These are phyloP conservation scores for Talaromyces trachyspermus DNA, from an alignment of 495 filamentous ascomycete species.

Conservation along the genomic window DNA sequence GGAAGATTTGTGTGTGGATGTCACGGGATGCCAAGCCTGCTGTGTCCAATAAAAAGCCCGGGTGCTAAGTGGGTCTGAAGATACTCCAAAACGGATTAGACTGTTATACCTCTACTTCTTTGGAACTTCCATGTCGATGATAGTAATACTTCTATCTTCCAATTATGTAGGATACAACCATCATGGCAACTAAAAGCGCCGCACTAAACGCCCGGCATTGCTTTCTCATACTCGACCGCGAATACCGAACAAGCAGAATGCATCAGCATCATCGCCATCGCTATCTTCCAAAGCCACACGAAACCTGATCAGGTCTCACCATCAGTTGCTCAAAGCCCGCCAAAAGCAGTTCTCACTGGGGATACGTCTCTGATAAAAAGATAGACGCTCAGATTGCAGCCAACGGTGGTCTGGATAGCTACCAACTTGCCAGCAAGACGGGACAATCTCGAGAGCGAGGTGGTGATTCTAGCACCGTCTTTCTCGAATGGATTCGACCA, in stretches of 20 bases:
- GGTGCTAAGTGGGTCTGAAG: too few species aligned
- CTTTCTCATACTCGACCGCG: constrained; percentile 69
- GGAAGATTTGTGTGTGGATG: constrained; percentile 7
- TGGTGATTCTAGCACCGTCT: constrained; percentile 79
- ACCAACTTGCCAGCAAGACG: constrained; percentile 82
- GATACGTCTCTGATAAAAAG: constrained; percentile 47
- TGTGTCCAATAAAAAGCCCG: background rate
- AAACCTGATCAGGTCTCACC: constrained; percentile 74
- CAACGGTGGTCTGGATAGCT: constrained; percentile 72
- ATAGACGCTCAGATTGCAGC: constrained; percentile 54
- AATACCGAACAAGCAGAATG: constrained; percentile 12
- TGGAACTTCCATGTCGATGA: too few species aligned
- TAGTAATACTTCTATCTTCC: too few species aligned
- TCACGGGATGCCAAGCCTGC: background rate
- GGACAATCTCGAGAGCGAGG: constrained; percentile 80
- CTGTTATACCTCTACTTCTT: too few species aligned
- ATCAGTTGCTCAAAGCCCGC: constrained; percentile 72
- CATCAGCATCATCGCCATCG: constrained; percentile 38
- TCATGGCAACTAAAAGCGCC: constrained; percentile 34
- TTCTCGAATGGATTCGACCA: constrained; percentile 77
- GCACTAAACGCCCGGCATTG: constrained; percentile 35
- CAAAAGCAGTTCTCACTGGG: constrained; percentile 55
- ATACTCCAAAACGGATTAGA: too few species aligned
- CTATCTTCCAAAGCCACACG: constrained; percentile 77
- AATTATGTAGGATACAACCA: constrained; percentile 9